Percentiles rank a stretch among this genome's conserved stretches.
Evolutionary conservation across 176 grass and related monocot genomes (phyloP).

Genomic region (Carex myosuroides): DNA sequence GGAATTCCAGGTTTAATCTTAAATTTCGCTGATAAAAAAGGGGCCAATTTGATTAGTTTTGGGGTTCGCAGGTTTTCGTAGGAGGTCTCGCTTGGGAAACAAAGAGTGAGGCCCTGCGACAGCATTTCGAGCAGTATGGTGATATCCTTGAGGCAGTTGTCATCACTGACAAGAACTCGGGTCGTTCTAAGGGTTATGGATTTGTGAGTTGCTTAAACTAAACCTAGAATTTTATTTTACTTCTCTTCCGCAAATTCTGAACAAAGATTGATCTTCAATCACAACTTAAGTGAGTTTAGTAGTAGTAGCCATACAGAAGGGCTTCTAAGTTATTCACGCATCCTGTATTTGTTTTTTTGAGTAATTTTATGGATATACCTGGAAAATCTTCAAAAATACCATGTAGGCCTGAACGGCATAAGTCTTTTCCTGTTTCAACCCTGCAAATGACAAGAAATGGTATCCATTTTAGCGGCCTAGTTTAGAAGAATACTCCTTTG

Average conservation of each 20-base stretch:
- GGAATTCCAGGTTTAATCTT: neutral
- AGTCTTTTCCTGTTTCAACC: neutral
- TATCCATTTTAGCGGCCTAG: neutral
- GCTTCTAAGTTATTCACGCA: neutral
- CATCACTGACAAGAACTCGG: slow-evolving; percentile 82
- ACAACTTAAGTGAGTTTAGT: slow-evolving; percentile 6
- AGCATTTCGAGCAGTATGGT: slow-evolving; percentile 73
- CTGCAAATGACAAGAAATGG: neutral
- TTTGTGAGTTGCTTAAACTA: slow-evolving; percentile 55
- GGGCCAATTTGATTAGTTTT: neutral
- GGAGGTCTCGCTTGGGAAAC: slow-evolving; percentile 98
- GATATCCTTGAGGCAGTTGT: slow-evolving; percentile 96
- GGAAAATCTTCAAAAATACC: neutral
- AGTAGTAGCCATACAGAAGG: neutral
- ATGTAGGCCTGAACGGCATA: neutral
- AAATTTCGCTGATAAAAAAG: neutral
- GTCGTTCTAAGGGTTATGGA: slow-evolving; percentile 93
- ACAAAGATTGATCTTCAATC: slow-evolving; percentile 2
- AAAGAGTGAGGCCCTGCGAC: slow-evolving; percentile 66
- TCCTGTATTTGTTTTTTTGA: neutral
- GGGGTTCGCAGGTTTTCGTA: slow-evolving; percentile 44
- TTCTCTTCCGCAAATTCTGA: neutral
- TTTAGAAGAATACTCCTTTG: neutral
- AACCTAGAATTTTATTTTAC: neutral
- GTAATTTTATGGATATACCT: neutral